Evolutionary conservation across 2,329 filamentous ascomycete genomes (phyloP).

Genomic region (Neofusicoccum parvum): DNA sequence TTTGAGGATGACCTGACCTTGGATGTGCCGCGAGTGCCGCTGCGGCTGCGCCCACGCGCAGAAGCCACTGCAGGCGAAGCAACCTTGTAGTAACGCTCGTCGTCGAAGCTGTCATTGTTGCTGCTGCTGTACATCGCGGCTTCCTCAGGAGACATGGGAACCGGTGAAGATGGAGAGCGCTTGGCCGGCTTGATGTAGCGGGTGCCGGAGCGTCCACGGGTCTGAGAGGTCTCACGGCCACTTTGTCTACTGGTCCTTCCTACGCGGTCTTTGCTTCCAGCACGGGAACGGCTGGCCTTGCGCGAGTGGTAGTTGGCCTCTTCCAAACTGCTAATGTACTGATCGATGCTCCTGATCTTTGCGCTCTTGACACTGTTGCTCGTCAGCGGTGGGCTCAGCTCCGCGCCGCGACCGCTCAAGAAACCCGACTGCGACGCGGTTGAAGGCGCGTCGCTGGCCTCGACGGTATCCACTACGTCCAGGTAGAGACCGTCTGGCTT

Average conservation of each 20-base stretch:
- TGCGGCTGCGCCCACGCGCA: conserved; percentile 40
- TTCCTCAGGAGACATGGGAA: conserved; percentile 94
- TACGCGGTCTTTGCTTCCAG: conserved; percentile 39
- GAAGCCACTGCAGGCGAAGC: conserved; percentile 38
- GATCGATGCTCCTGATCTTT: conserved; percentile 70
- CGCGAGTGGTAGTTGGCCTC: conserved; percentile 65
- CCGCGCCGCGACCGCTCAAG: conserved; percentile 47
- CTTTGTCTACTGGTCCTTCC: conserved; percentile 11
- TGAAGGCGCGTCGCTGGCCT: conserved; percentile 35
- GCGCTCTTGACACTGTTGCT: conserved; percentile 56
- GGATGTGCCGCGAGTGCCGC: conserved; percentile 31
- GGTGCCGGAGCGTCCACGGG: conserved; percentile 67
- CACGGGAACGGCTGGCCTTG: conserved; percentile 43
- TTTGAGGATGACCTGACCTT: conserved; percentile 42
- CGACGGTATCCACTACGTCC: conserved; percentile 46
- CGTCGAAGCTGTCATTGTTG: conserved; percentile 51
- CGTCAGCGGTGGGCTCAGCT: conserved; percentile 50
- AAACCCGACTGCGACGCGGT: conserved; percentile 27
- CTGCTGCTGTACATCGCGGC: conserved; percentile 43
- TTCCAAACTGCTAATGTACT: conserved; percentile 85
- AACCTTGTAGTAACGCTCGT: conserved; percentile 52
- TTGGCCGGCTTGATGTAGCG: conserved; percentile 76
- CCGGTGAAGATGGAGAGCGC: conserved; percentile 85
- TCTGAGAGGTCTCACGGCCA: conserved; percentile 55
- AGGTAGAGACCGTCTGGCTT: conserved; percentile 72